Base-by-base conservation (phyloP, 192 early-diverging fungal genomes). In the Lunasporangiospora selenospora region DNA sequence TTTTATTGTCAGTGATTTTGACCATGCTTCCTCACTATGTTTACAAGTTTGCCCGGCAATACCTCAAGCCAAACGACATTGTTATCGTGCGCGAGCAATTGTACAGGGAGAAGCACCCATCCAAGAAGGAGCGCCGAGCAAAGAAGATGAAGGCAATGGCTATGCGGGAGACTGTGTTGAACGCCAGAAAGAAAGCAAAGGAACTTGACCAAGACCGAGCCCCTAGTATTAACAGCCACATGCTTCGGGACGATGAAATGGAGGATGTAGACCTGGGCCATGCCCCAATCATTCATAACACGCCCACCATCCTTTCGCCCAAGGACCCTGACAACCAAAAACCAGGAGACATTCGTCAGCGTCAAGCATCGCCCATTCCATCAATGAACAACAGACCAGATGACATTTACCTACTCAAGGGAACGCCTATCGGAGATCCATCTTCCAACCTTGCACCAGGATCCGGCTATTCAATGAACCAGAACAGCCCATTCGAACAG, bases 61-160 rank as follows among this genome's bases (percentile, higher is more conserved):
- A 86, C 32, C 84, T 90, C 63, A 77, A 78, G 31, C 95, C 95
- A 1, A 91, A 82, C 39, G 92, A 97, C 69, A 87, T 87, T 7
- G 89, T 95, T 27, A 85, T 97, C 36, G 84, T 97, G 43, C 92
- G 92, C 38, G 95, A 95, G 79, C 81, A 88, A 55, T 77, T 87
- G 10, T 73, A 73, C 48, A 48, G 49, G 23, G 69, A 73, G 48
- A 73, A 73, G 55, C 69, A 73, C 16, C 69, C 69, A 3, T 73
- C 69, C 24, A 73, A 46, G 46, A 73, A 73, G 49, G 69, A 73
- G 42, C 69, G 69, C 48, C 69, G 69, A 24, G 69, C 69, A 18
- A 55, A 54, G 30, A 73, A 73, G 37, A 19, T 73, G 15, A 73
- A 63, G 43, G 69, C 58, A 7, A 49, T 71, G 58, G 59, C 67